These are phyloP conservation scores for Toxicodendron radicans DNA, from an alignment of 345 rosid species.

Conservation along the genomic window DNA sequence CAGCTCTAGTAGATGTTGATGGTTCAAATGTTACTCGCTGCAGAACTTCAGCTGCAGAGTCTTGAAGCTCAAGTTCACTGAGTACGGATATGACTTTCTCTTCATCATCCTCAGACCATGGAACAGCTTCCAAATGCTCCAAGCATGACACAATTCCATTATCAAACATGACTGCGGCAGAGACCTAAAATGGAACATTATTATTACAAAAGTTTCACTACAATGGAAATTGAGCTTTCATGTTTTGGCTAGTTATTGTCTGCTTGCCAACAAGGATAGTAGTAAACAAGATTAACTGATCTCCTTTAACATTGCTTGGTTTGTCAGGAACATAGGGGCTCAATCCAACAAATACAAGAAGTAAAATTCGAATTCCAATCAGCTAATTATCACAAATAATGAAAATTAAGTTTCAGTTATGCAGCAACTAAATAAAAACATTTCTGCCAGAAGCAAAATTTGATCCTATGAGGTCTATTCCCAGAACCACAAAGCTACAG, in stretches of 20 bases:
- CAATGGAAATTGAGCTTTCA: neutral
- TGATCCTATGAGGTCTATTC: neutral
- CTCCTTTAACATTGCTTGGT: neutral
- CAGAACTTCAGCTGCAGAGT: conserved; percentile 54
- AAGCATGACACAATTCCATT: conserved; percentile 68
- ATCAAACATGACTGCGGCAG: conserved; percentile 74
- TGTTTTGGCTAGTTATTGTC: neutral
- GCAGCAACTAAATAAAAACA: neutral
- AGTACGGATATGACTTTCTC: conserved; percentile 60
- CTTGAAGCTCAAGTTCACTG: conserved; percentile 65
- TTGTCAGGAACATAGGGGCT: neutral
- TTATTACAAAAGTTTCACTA: conserved; percentile 11
- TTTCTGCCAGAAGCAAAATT: neutral
- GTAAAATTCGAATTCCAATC: neutral
- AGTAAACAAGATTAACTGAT: neutral
- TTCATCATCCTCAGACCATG: conserved; percentile 90
- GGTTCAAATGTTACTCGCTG: conserved; percentile 72
- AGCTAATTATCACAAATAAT: neutral
- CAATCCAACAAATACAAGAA: neutral
- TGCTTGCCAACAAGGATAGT: neutral
- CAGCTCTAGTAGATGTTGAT: conserved; percentile 51
- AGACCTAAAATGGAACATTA: conserved; percentile 49
- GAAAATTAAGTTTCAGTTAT: neutral
- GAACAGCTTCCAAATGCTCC: conserved; percentile 87
- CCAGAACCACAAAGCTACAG: neutral